Base-by-base conservation (phyloP, 1,284 basidiomycete genomes). In the Fomitiporia mediterranea region DNA sequence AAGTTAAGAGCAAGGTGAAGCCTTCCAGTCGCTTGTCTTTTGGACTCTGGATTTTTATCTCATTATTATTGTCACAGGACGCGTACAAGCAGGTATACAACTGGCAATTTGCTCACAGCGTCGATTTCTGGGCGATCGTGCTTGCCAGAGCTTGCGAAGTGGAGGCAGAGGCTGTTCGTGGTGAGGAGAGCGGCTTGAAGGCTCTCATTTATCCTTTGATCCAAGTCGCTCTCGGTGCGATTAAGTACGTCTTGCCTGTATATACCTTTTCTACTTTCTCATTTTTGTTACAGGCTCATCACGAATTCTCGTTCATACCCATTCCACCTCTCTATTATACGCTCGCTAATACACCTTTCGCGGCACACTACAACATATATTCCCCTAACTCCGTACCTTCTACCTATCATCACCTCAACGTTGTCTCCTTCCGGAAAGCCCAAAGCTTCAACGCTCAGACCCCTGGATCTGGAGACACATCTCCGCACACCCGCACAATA, bases 41-140 rank as follows among this genome's bases (percentile, higher is more conserved):
- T 44, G 3, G 8, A 8, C 56, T 65, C 44, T 68, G 0, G 11
- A 28, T 44, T 11, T n/a, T n/a, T n/a, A n/a, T n/a, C n/a, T n/a
- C n/a, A n/a, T n/a, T n/a, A n/a, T n/a, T n/a, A n/a, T n/a, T n/a
- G n/a, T 13, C 17, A 5, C 25, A 93, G 84, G 92, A 95, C 64
- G 85, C 90, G 4, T 94, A 89, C 74, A 88, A 87, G 69, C 86
- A 89, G 63, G 94, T 98, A 21, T 96, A 98, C 74, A 99, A 98
- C 72, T 99, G 97, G 97, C 96, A 98, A 70, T 99, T 89, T 65
- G 88, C 91, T 4, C 96, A 98, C 69, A 93, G 87, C 60, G 76
- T 99, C 62, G 97, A 99, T 74, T 98, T 99, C 67, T 99, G 97
- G 97, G 82, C 84, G 49, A 78, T 93, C 51, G 91, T 98, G 2